Conservation (phyloP, 768 basidiomycete genomes). For the Ramaria rubella region DNA sequence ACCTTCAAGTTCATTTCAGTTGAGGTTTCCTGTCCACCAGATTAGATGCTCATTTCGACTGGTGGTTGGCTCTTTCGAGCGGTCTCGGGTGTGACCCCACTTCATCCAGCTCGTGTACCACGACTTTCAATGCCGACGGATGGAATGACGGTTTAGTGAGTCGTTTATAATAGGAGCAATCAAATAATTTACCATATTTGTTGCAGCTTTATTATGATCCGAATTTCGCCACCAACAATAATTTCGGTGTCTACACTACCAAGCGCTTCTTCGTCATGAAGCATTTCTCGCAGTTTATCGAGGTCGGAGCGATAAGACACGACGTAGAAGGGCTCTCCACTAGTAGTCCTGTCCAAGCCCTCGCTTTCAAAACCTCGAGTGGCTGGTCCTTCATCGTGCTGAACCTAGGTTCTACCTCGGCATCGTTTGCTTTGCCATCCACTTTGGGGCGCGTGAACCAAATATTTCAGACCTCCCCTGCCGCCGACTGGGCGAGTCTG, state of each 20-base stretch:
- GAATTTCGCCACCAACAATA: constrained; percentile 20
- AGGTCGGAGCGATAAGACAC: neutral
- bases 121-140: constrained; percentile 32
- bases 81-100: constrained; percentile 32
- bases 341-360: neutral
- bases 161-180: no score
- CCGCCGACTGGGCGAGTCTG: neutral
- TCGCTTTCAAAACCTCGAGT: neutral
- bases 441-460: neutral
- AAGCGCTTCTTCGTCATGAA: constrained; percentile 20
- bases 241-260: constrained; percentile 16
- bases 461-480: neutral
- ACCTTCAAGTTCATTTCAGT: neutral
- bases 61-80: constrained; percentile 17
- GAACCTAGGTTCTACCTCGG: neutral
- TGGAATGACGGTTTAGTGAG: constrained; percentile 36
- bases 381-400: neutral
- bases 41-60: constrained; percentile 22
- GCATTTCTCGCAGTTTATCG: constrained; percentile 18
- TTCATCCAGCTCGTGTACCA: constrained; percentile 31
- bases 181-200: no score
- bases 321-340: neutral
- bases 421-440: neutral
- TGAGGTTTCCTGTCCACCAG: constrained; percentile 18
- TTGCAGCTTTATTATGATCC: constrained; percentile 40